Conservation (phyloP, 306 rosid genomes). For the Neltuma alba region DNA sequence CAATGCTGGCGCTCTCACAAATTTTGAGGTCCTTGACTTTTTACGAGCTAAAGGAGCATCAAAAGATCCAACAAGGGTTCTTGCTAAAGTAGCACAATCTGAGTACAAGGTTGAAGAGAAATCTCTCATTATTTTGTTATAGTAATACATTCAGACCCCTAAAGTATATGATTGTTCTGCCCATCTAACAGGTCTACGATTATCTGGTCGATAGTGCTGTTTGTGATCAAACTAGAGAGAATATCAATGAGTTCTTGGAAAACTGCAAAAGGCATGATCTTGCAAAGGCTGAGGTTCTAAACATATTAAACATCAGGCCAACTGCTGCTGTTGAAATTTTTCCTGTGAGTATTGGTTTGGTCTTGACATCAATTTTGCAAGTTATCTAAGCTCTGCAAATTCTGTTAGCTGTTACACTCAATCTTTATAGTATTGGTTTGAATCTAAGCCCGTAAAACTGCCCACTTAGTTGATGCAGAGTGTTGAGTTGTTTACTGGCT, state of each 20-base stretch:
- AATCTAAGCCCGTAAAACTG: not conserved
- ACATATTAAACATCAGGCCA: constrained; percentile 70
- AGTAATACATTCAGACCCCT: not conserved
- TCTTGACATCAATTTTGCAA: not conserved
- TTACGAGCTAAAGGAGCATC: constrained; percentile 77
- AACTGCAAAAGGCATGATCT: constrained; percentile 56
- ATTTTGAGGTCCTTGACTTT: constrained; percentile 76
- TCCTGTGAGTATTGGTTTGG: constrained; percentile 40
- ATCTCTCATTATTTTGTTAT: not conserved
- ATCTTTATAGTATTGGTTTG: not conserved
- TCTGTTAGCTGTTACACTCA: not conserved
- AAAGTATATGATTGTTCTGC: not conserved
- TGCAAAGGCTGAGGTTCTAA: constrained; percentile 76
- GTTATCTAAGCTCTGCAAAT: constrained; percentile 7
- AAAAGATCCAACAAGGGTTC: constrained; percentile 62
- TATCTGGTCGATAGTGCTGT: constrained; percentile 64
- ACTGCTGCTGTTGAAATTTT: constrained; percentile 49
- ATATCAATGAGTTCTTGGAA: constrained; percentile 51
- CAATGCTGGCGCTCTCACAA: constrained; percentile 61
- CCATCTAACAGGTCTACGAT: constrained; percentile 62
- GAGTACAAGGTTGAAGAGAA: constrained; percentile 66
- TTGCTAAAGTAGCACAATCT: constrained; percentile 62
- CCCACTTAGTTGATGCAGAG: not conserved
- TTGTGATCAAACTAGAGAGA: constrained; percentile 57
- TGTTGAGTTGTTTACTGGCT: not conserved